Evolutionary conservation across 2,329 filamentous ascomycete genomes (phyloP), one percentile per base, ranked within the genome.

Genomic region (Alternaria novae-zelandiae): DNA sequence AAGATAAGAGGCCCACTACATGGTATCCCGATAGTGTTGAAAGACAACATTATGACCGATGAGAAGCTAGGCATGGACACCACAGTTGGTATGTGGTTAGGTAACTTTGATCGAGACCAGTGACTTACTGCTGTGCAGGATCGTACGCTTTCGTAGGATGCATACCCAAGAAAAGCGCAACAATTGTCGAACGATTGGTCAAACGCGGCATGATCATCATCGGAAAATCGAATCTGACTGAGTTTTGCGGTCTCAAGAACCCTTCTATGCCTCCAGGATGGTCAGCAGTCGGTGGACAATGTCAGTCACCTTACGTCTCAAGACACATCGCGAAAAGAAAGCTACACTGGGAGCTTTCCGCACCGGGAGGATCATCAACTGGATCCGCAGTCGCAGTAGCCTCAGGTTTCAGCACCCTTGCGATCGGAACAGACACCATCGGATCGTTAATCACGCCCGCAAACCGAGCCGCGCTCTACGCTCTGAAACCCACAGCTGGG

Each of bases 151-250:
- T 83, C 54, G 75, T 77, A 2, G 78, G 77, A 25, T 77, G 79
- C 44, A 73, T 66, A 63, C 75, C 81, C 6, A 78, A 73, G 57
- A 74, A 74, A 44, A 81, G 78, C 53, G 78, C 80, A 2, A 76
- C 74, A 10, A 70, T 83, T 25, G 73, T 82, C 26, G 74, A 82
- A 44, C 69, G 78, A 30, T 62, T 83, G 6, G 65, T 78, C 28
- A 73, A 76, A 11, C 70, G 75, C 36, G 82, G 82, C n/a, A 70
- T 82, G 47, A 80, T 83, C 32, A 74, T 84, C 12, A 66, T 83
- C 10, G 82, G 79, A 1, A 83, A 83, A 66, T 71, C 78, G 3
- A 83, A 82, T 59, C 65, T 84, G 21, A 82, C 80, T 13, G 75
- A 81, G 62, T 79, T 79, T 62, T 78, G 74, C 53, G 77, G 74